Evolutionary conservation across 163 green algal genomes (phyloP).

Genomic region (Chlamydomonas reinhardtii): DNA sequence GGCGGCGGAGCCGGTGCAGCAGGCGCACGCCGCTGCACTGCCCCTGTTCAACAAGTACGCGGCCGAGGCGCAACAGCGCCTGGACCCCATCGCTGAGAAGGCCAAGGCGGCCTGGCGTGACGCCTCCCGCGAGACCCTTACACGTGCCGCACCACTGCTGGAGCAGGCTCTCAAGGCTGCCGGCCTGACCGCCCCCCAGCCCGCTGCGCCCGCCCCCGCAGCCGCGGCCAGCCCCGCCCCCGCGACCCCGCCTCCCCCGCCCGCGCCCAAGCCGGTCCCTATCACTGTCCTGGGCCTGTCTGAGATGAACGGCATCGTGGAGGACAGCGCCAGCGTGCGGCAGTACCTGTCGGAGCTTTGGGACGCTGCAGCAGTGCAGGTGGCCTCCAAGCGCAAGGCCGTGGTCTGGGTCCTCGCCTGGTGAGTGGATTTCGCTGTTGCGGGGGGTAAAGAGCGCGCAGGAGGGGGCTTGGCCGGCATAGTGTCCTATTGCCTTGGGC

Average conservation of each 20-base stretch:
- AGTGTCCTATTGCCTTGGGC: no score
- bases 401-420: constrained; percentile 14
- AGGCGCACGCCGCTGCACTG: constrained; percentile 5
- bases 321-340: neutral
- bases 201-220: neutral
- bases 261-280: neutral
- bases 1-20: neutral
- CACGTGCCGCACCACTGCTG: neutral
- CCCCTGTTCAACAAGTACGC: neutral
- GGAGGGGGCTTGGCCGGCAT: no score
- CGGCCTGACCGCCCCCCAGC: no score
- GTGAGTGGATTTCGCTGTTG: no score
- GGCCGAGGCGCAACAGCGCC: neutral
- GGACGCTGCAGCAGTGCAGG: neutral
- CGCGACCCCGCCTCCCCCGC: no score
- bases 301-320: neutral
- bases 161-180: neutral
- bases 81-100: neutral
- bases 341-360: constrained; percentile 29
- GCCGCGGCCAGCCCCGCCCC: neutral
- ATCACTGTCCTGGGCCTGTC: neutral
- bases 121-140: neutral
- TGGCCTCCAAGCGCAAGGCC: constrained; percentile 22
- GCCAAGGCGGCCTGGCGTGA: neutral
- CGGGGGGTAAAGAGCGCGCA: no score